phyloP scores from a whole-genome alignment of 2,329 filamentous ascomycete species.

The Corynespora cassiicola region DNA sequence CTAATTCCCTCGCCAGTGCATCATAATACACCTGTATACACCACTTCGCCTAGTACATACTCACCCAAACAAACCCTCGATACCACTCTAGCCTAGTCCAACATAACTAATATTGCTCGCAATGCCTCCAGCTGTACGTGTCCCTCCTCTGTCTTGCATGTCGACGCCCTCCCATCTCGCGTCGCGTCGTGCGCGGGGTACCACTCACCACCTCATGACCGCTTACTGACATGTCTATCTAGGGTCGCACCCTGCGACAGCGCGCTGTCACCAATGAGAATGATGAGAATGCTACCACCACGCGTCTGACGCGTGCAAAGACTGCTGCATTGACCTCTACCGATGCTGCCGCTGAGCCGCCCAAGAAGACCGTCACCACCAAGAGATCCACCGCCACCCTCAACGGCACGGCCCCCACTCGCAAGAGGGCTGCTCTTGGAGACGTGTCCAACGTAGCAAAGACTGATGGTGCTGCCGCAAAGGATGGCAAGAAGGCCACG shows the following conservation, averaged over 20 bases:
- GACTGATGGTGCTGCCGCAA: conserved; percentile 60
- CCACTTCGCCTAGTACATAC: conserved; percentile 31
- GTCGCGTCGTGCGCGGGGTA: conserved; percentile 14
- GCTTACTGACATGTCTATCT: conserved; percentile 49
- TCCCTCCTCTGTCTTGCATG: conserved; percentile 11
- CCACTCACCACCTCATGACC: conserved; percentile 5
- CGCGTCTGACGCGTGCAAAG: conserved; percentile 92
- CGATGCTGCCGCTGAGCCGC: conserved; percentile 61
- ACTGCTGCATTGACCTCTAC: conserved; percentile 71
- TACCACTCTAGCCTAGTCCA: conserved; percentile 39
- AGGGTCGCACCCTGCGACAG: conserved; percentile 75
- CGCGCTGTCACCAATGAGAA: conserved; percentile 89
- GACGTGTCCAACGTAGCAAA: conserved; percentile 97
- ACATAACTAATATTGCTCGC: conserved; percentile 49
- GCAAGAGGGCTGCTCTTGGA: conserved; percentile 84
- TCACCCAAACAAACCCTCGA: conserved; percentile 21
- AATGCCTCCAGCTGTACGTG: conserved; percentile 65
- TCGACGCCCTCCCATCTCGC: conserved; percentile 12
- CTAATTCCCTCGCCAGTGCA: conserved; percentile 42
- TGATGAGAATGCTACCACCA: conserved; percentile 82
- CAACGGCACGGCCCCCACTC: conserved; percentile 53
- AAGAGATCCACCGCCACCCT: conserved; percentile 52
- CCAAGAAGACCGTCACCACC: conserved; percentile 55
- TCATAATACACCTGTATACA: conserved; percentile 43
- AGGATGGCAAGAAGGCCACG: conserved; percentile 76